Base-by-base conservation (phyloP, 768 basidiomycete genomes). In the Terana coerulea region DNA sequence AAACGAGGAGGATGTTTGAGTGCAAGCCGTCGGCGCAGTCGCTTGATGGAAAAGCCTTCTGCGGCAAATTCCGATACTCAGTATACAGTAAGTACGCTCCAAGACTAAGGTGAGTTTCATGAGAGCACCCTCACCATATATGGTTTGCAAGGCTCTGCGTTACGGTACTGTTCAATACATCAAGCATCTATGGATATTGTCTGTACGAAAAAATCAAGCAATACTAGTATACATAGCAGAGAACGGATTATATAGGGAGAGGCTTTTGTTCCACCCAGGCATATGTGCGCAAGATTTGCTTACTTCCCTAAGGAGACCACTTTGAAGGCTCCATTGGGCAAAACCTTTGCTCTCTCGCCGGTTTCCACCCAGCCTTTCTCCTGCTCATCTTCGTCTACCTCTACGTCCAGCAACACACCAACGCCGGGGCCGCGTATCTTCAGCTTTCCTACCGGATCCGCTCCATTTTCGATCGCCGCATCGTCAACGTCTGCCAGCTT, bases 401-500 rank as follows among this genome's bases (percentile, higher is more conserved):
- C 75, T 53, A 68, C 72, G 25, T 74, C 78, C 11, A 84, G 61
- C 17, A 75, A 60, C 54, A 72, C 75, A 14, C 86, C 86, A 17
- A 94, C 79, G 1, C 84, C 73, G 2, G 92, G 91, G 3, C 92
- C 92, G 8, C 88, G 75, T 11, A 90, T 75, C 30, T 77, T 51
- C 39, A 92, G 67, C 22, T 64, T 61, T 1, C 90, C 91, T 6
- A 62, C 67, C 2, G 89, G 88, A 59, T 91, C 86, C 2, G 57
- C 75, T 2, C 87, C 89, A 2, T 59, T 67, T 63, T 90, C 90
- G 7, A 91, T 72, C 9, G 67, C 65, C 1, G 72, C 73, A 48
- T 95, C 90, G 36, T 84, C 72, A 9, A 90, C 78, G 0, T 76
- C 83, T 0, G 76, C 62, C n/a, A 98, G 74, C 63, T 92, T 87